Evolutionary conservation across 768 basidiomycete genomes (phyloP).

Genomic region (Royoungia palumana): DNA sequence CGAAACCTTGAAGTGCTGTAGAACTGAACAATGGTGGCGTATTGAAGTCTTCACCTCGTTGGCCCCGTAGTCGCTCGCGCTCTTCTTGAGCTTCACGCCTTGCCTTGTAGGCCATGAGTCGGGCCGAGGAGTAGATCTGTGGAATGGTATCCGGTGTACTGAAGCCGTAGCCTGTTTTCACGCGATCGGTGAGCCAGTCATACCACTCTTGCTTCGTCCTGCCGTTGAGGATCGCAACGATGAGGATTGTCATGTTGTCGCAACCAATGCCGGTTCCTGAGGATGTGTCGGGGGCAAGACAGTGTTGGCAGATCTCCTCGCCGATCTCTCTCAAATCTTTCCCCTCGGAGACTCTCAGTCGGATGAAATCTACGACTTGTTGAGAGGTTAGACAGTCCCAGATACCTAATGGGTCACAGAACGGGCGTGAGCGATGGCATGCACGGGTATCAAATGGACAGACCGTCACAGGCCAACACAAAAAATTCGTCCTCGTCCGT

Average conservation of each 20-base stretch:
- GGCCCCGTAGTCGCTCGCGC: constrained; percentile 38
- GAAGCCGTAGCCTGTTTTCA: constrained; percentile 72
- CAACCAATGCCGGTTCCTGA: constrained; percentile 93
- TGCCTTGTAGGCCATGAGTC: constrained; percentile 61
- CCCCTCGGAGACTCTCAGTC: constrained; percentile 76
- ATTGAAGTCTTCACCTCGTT: constrained; percentile 34
- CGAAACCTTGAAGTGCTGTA: constrained; percentile 44
- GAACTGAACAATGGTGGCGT: constrained; percentile 30
- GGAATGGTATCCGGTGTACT: constrained; percentile 73
- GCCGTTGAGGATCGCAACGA: constrained; percentile 84
- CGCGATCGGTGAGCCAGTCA: constrained; percentile 80
- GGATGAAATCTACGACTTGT: constrained; percentile 85
- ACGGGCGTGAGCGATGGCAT: constrained; percentile 3
- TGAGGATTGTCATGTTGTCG: constrained; percentile 97
- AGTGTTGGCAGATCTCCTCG: constrained; percentile 88
- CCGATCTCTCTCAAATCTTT: constrained; percentile 79
- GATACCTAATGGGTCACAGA: constrained; percentile 63
- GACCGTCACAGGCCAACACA: constrained; percentile 96
- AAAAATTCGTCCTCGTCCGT: constrained; percentile 93
- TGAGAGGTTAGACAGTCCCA: constrained; percentile 98
- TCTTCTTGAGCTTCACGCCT: constrained; percentile 57
- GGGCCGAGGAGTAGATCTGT: constrained; percentile 67
- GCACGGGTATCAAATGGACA: constrained; percentile 16
- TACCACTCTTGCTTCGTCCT: constrained; percentile 93
- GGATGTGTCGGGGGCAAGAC: constrained; percentile 89